Conservation (phyloP, 2,329 filamentous ascomycete species). For the Boeremia exigua region DNA sequence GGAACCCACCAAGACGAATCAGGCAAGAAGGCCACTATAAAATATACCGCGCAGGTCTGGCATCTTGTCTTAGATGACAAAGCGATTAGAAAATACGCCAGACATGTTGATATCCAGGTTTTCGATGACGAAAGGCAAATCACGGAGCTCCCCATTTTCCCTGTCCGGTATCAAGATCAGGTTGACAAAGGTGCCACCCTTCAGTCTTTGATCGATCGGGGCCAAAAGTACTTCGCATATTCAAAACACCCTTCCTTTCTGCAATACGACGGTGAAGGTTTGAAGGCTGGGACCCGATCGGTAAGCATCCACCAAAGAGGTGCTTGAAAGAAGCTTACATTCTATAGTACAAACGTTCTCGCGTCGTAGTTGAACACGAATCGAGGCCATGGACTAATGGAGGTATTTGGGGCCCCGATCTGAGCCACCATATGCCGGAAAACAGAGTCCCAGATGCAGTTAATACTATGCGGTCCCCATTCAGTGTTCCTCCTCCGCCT, state of each 20-base stretch:
- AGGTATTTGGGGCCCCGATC: background rate
- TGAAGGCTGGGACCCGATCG: background rate
- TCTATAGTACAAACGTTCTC: background rate
- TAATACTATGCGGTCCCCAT: too few relatives aligned
- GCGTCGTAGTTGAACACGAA: background rate
- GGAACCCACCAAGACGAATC: background rate
- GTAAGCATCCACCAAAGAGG: background rate
- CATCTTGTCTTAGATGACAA: background rate
- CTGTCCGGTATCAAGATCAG: background rate
- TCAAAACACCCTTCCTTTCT: background rate
- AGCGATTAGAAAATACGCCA: background rate
- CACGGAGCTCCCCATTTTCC: background rate
- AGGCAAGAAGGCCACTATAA: background rate
- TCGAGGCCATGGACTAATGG: background rate
- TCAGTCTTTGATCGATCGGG: background rate
- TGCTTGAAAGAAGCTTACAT: too few relatives aligned
- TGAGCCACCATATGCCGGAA: background rate
- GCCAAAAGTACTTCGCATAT: background rate
- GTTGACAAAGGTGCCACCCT: background rate
- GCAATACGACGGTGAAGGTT: background rate
- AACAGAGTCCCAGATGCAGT: background rate
- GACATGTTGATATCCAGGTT: background rate
- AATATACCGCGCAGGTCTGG: background rate
- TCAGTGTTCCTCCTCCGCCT: too few relatives aligned
- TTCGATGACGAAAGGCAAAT: background rate